Evolutionary conservation across 805 yeast genomes (phyloP), one percentile per base, ranked within the genome.

Genomic region (Schwanniomyces yamadae): DNA sequence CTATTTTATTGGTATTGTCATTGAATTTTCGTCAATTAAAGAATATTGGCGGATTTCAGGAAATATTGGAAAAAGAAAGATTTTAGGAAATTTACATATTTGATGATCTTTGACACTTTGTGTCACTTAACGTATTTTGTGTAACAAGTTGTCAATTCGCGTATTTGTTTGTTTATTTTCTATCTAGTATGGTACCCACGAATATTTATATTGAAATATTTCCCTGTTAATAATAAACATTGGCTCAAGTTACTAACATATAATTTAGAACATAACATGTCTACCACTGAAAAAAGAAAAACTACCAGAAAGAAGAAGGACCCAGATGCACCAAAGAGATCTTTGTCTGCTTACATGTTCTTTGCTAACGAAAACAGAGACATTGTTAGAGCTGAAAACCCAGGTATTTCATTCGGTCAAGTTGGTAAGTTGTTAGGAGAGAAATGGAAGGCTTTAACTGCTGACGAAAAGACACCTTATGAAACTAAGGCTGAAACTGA

Each of bases 321-420:
- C 67, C 96, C 99, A 73, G 90, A 91, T 68, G 99, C 99, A 49
- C 99, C 99, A 66, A 93, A 93, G 87, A 87, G 98, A 71, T 88
- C 97, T 17, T 73, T 93, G 63, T 88, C 97, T 42, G 96, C 98
- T 33, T 93, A 91, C 82, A 90, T 93, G 98, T 91, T 87, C 80
- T 93, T 90, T 61, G 98, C 99, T 54, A 89, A 88, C 63, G 97
- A 89, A 60, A 85, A 86, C 78, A 90, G 99, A 77, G 97, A 91
- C 69, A 78, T 80, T 47, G 96, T 93, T 51, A 82, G 95, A 66
- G 82, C 91, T 45, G 98, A 90, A 66, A 88, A 91, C 77, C 97
- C 98, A 55, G 96, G 95, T 62, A 85, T 90, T 53, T 71, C 90
- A 28, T 93, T 93, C 58, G 99, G 95, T 50, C 95, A 89, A 71